These are phyloP conservation scores for Bipolaris oryzae DNA, from an alignment of 2,329 filamentous ascomycete genomes.

Conservation along the genomic window DNA sequence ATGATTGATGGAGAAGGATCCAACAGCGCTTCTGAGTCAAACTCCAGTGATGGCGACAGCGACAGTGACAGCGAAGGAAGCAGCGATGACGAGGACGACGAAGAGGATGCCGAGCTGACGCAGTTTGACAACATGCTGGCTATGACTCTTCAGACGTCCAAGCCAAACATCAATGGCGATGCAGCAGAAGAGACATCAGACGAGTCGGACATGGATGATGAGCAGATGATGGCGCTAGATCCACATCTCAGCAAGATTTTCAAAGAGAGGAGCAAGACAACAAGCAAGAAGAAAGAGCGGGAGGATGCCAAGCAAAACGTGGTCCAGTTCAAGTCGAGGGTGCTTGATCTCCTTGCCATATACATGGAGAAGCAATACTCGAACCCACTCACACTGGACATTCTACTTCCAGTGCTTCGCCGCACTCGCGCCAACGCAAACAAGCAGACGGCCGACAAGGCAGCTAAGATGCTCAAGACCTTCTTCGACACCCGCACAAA, in stretches of 20 bases:
- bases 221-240: conserved; percentile 91
- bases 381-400: conserved; percentile 68
- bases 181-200: conserved; percentile 67
- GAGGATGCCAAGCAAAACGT: conserved; percentile 88
- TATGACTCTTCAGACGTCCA: conserved; percentile 71
- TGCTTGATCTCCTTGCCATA: conserved; percentile 84
- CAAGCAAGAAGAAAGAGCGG: conserved; percentile 78
- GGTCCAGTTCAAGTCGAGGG: conserved; percentile 91
- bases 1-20: conserved; percentile 50
- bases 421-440: conserved; percentile 77
- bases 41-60: conserved; percentile 30
- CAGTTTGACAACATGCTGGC: conserved; percentile 77
- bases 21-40: conserved; percentile 20
- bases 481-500: conserved; percentile 69
- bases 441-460: conserved; percentile 76
- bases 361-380: conserved; percentile 80
- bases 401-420: conserved; percentile 77
- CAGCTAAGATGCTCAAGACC: conserved; percentile 71
- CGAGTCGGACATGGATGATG: conserved; percentile 85
- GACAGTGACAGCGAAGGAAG: conserved; percentile 25
- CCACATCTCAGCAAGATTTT: conserved; percentile 84
- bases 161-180: conserved; percentile 63
- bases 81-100: conserved; percentile 24
- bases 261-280: conserved; percentile 70
- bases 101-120: conserved; percentile 60